A percentile compares a stretch with the other conserved stretches of the same genome.
These are phyloP conservation scores for Apiospora pterosperma DNA, from an alignment of 2,329 filamentous ascomycete genomes.

Conservation along the genomic window DNA sequence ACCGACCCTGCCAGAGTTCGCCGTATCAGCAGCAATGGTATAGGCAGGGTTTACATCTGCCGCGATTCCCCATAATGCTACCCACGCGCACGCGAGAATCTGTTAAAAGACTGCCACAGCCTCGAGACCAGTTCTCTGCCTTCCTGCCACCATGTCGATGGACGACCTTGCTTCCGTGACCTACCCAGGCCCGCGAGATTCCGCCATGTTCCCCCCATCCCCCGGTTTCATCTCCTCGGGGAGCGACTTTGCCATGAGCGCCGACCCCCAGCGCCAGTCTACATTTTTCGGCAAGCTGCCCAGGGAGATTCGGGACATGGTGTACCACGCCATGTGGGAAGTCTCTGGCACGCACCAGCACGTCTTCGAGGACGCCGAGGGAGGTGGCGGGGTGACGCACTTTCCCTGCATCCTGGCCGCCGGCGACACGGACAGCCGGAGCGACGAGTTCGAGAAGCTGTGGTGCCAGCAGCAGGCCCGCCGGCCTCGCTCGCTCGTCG, in stretches of 20 bases:
- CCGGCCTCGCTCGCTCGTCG: constrained; percentile 9
- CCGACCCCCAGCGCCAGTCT: constrained; percentile 13
- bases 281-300: constrained; percentile 15
- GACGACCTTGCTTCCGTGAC: constrained; percentile 7
- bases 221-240: neutral
- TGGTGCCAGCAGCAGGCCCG: constrained; percentile 8
- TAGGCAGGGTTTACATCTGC: neutral
- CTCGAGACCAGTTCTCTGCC: neutral
- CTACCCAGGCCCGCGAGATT: constrained; percentile 5
- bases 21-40: neutral
- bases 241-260: constrained; percentile 8
- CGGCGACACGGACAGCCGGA: constrained; percentile 13
- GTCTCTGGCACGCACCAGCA: constrained; percentile 18
- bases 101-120: neutral
- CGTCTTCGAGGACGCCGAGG: constrained; percentile 11
- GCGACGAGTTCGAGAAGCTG: constrained; percentile 15
- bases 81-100: neutral
- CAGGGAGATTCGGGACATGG: constrained; percentile 19
- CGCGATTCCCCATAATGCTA: neutral
- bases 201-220: neutral
- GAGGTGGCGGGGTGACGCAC: constrained; percentile 12
- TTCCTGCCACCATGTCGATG: neutral
- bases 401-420: constrained; percentile 15
- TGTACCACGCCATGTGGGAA: constrained; percentile 19
- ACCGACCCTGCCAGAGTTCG: neutral